Conservation (phyloP, 73 alveolate species). For the Paraurostyla sp. region DNA sequence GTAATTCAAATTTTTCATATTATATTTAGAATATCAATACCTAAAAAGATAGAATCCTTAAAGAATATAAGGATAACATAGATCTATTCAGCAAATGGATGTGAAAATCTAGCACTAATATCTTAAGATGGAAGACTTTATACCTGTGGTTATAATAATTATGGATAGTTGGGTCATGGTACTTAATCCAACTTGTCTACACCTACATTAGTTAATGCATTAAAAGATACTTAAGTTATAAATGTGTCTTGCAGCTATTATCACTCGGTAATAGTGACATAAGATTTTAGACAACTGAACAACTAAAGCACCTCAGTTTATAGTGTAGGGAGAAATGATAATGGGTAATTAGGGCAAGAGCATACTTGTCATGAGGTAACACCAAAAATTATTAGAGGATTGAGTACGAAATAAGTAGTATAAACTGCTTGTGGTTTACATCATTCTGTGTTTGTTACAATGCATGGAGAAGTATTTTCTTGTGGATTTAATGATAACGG, state of each 20-base stretch:
- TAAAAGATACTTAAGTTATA: constrained; percentile 35
- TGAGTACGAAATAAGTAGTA: constrained; percentile 30
- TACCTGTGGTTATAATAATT: constrained; percentile 77
- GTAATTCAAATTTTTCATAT: neutral
- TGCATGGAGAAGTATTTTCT: constrained; percentile 63
- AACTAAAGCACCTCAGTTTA: constrained; percentile 47
- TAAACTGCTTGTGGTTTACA: constrained; percentile 80
- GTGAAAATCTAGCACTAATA: constrained; percentile 70
- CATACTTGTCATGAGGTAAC: constrained; percentile 65
- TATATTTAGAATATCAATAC: constrained; percentile 27
- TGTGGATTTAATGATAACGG: constrained; percentile 81
- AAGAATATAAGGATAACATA: constrained; percentile 21
- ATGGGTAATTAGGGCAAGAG: constrained; percentile 76
- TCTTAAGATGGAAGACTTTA: constrained; percentile 69
- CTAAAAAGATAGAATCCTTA: constrained; percentile 51
- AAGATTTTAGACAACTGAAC: constrained; percentile 22
- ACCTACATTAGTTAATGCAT: constrained; percentile 59
- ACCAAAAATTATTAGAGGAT: constrained; percentile 60
- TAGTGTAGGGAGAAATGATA: constrained; percentile 79
- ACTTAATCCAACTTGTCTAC: constrained; percentile 61
- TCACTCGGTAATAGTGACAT: constrained; percentile 63
- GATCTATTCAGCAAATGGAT: constrained; percentile 80
- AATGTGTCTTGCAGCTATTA: constrained; percentile 76
- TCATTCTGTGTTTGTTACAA: constrained; percentile 73
- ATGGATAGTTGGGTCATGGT: constrained; percentile 80